A percentile compares a stretch with the other conserved stretches of the same genome.
These are phyloP conservation scores for Ophiostoma ulmi DNA, from an alignment of 2,329 filamentous ascomycete species.

Conservation along the genomic window DNA sequence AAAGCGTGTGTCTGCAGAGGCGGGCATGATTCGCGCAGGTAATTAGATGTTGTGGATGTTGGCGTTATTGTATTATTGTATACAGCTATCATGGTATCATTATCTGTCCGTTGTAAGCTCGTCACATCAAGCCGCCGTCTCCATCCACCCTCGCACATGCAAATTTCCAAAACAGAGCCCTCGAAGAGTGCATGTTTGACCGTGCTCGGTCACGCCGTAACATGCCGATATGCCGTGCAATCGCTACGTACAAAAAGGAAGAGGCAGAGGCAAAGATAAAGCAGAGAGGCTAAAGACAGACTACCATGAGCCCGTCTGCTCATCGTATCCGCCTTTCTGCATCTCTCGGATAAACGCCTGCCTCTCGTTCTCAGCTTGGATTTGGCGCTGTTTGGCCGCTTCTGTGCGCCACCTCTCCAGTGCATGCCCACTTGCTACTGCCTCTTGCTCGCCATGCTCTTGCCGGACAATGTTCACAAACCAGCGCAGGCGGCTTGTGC, in stretches of 20 bases:
- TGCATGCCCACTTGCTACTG: slow-evolving; percentile 27
- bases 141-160: not conserved
- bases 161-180: not conserved
- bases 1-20: not conserved
- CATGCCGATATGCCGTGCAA: slow-evolving; percentile 11
- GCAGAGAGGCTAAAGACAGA: not conserved
- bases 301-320: not conserved
- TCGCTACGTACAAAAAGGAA: not conserved
- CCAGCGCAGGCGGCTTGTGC: slow-evolving; percentile 36
- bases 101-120: not conserved
- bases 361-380: not conserved
- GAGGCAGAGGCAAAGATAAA: not conserved
- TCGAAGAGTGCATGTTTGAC: not conserved
- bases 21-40: not conserved
- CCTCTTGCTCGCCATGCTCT: slow-evolving; percentile 30
- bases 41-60: not conserved
- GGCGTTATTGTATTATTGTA: not conserved
- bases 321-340: not conserved
- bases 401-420: slow-evolving; percentile 29
- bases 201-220: slow-evolving; percentile 15
- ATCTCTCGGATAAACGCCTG: not conserved
- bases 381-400: slow-evolving; percentile 19
- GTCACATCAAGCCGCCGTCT: not conserved
- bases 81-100: not conserved
- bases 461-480: slow-evolving; percentile 34